Evolutionary conservation across 768 basidiomycete genomes (phyloP).

Genomic region (Trametes cinnabarina): DNA sequence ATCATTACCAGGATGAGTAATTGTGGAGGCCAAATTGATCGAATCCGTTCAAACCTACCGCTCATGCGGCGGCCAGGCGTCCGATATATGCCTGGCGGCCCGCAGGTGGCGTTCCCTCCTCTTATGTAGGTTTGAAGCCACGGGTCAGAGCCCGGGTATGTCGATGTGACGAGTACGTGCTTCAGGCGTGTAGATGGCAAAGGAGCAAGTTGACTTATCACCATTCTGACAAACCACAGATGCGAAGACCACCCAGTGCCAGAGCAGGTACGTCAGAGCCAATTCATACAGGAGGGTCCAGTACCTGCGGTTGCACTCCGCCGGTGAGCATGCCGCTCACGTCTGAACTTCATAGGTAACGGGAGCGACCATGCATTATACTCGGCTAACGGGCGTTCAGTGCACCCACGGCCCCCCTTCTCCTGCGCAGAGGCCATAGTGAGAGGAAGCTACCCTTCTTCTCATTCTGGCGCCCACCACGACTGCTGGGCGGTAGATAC

Average conservation of each 20-base stretch:
- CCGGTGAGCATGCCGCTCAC: neutral
- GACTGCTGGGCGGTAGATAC: neutral
- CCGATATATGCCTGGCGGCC: neutral
- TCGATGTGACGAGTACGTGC: neutral
- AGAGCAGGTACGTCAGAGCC: neutral
- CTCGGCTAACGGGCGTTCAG: neutral
- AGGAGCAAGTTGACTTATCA: neutral
- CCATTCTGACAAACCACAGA: neutral
- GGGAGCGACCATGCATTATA: neutral
- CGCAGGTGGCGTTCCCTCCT: neutral
- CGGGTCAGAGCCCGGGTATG: no score
- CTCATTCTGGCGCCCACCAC: neutral
- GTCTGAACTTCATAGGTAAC: neutral
- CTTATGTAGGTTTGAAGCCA: neutral
- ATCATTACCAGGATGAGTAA: slow-evolving; percentile 18
- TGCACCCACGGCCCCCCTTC: slow-evolving; percentile 8
- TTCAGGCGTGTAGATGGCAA: neutral
- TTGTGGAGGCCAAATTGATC: slow-evolving; percentile 13
- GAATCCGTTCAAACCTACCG: slow-evolving; percentile 11
- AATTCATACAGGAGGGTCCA: neutral
- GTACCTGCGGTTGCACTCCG: neutral
- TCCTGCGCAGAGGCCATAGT: slow-evolving; percentile 10
- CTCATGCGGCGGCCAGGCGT: neutral
- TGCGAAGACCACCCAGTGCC: no score
- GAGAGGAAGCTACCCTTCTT: slow-evolving; percentile 1